These are phyloP conservation scores for Alternaria gansuensis DNA, from an alignment of 2,329 filamentous ascomycete species.

Conservation along the genomic window DNA sequence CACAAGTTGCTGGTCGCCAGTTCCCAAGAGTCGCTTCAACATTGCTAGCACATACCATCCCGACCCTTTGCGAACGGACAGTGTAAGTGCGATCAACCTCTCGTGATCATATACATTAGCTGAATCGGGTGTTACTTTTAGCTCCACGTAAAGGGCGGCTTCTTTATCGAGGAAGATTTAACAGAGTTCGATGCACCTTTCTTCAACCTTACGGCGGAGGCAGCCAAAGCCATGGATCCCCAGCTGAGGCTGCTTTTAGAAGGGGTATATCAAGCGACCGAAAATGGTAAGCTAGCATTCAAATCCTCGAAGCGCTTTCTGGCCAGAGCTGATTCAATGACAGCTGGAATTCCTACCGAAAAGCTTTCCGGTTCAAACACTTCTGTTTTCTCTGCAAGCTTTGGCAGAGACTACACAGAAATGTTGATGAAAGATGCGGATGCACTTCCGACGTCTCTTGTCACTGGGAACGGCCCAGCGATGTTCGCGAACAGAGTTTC, in stretches of 20 bases:
- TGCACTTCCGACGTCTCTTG: not conserved
- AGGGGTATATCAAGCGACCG: conserved; percentile 7
- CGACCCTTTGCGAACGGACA: not conserved
- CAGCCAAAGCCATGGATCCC: conserved; percentile 7
- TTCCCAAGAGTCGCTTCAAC: not conserved
- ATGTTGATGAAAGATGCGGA: conserved; percentile 6
- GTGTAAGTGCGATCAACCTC: too few species aligned
- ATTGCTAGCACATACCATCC: not conserved
- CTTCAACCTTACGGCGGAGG: conserved; percentile 8
- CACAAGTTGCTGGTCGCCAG: not conserved
- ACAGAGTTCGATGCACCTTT: conserved; percentile 2
- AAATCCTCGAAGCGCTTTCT: not conserved
- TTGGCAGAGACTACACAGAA: conserved; percentile 2
- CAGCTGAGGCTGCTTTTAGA: conserved; percentile 7
- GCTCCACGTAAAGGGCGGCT: conserved; percentile 4
- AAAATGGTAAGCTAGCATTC: conserved; percentile 3
- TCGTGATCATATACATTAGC: too few species aligned
- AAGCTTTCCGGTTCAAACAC: conserved; percentile 10
- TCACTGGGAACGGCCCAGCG: conserved; percentile 8
- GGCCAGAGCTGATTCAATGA: not conserved
- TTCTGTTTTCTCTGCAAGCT: conserved; percentile 4
- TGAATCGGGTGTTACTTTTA: not conserved
- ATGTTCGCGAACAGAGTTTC: conserved; percentile 10
- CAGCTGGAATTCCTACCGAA: conserved; percentile 10
- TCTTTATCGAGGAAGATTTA: not conserved